Conservation (phyloP, 495 filamentous ascomycete genomes). For the Neurospora hispaniola region DNA sequence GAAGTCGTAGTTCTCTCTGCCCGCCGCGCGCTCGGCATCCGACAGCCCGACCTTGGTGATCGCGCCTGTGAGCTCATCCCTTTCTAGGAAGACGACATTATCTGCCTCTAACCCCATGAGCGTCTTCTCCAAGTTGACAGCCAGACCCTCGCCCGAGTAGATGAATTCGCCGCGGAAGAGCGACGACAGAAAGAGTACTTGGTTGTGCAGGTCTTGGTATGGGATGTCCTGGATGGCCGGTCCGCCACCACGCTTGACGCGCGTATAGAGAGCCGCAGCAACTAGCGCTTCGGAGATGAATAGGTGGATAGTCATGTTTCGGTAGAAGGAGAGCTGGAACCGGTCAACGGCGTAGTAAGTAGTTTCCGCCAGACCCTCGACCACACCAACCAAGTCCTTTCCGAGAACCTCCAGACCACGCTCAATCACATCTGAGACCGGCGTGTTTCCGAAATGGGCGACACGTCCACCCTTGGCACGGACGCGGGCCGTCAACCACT, state of each 20-base stretch:
- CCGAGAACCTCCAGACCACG: slow-evolving; percentile 86
- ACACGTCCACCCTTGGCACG: slow-evolving; percentile 77
- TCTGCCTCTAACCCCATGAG: slow-evolving; percentile 68
- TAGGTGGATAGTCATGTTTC: slow-evolving; percentile 97
- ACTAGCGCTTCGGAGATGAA: slow-evolving; percentile 90
- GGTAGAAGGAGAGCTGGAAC: slow-evolving; percentile 94
- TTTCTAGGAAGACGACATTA: slow-evolving; percentile 60
- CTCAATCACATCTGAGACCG: slow-evolving; percentile 72
- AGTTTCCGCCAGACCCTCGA: slow-evolving; percentile 69
- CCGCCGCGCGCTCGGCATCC: slow-evolving; percentile 59
- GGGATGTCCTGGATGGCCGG: slow-evolving; percentile 68
- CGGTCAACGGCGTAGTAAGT: slow-evolving; percentile 91
- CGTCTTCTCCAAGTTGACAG: slow-evolving; percentile 67
- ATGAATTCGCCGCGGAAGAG: slow-evolving; percentile 97
- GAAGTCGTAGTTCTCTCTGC: slow-evolving; percentile 92
- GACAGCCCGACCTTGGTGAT: slow-evolving; percentile 64
- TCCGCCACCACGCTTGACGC: slow-evolving; percentile 79
- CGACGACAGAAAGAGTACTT: slow-evolving; percentile 81
- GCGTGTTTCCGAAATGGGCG: slow-evolving; percentile 77
- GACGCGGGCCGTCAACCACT: slow-evolving; percentile 84
- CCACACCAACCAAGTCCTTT: slow-evolving; percentile 69
- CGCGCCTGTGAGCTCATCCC: slow-evolving; percentile 36
- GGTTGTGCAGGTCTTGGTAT: slow-evolving; percentile 55
- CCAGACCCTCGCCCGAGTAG: slow-evolving; percentile 77
- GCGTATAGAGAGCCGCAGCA: slow-evolving; percentile 77